Percentiles rank a stretch among this genome's conserved stretches.
These are phyloP conservation scores for Jamesozyma hellenica DNA, from an alignment of 805 yeast species.

Conservation along the genomic window DNA sequence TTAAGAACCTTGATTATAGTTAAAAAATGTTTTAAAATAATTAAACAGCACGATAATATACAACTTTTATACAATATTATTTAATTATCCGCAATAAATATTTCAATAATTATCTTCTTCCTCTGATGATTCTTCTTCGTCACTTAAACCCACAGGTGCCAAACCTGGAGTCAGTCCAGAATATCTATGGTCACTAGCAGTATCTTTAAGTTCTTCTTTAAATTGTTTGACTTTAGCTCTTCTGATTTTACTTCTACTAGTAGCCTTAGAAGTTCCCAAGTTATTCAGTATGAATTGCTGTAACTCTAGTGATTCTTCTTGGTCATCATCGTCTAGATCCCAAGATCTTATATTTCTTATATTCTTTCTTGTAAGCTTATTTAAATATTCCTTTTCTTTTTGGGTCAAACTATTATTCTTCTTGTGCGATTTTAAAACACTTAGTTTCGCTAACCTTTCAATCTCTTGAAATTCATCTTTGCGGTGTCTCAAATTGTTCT, in stretches of 20 bases:
- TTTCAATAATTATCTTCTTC: conserved; percentile 10
- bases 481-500: conserved; percentile 19
- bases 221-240: conserved; percentile 23
- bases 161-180: conserved; percentile 77
- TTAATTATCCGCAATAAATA: not conserved
- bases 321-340: conserved; percentile 29
- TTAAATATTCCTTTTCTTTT: conserved; percentile 30
- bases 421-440: conserved; percentile 29
- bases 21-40: too few relatives aligned
- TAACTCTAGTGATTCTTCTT: conserved; percentile 34
- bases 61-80: not conserved
- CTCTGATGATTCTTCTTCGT: conserved; percentile 36
- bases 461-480: conserved; percentile 15
- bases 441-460: conserved; percentile 27
- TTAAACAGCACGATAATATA: not conserved
- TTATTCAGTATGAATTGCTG: conserved; percentile 37
- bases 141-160: conserved; percentile 67
- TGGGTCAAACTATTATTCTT: conserved; percentile 24
- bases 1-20: too few relatives aligned
- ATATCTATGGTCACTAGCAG: conserved; percentile 24
- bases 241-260: conserved; percentile 28
- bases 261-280: conserved; percentile 31
- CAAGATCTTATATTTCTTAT: conserved; percentile 33
- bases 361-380: conserved; percentile 31
- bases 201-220: conserved; percentile 15